Evolutionary conservation across 179 eudicot genomes (phyloP).

Genomic region (Silene noctiflora): DNA sequence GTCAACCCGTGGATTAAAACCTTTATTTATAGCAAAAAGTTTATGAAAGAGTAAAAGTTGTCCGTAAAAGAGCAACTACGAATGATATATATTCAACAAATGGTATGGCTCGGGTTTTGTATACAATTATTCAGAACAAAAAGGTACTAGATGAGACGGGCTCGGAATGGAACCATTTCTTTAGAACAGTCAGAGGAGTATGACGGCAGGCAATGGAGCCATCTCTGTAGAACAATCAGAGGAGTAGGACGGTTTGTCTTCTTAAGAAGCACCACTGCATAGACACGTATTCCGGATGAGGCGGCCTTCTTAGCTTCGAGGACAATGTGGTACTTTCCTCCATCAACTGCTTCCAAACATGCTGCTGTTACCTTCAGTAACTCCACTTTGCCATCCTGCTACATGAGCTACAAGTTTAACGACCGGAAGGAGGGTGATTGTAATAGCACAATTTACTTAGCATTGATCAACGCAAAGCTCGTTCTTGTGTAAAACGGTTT

Average conservation of each 20-base stretch:
- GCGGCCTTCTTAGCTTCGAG: background rate
- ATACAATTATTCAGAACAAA: too few relatives aligned
- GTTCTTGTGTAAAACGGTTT: background rate
- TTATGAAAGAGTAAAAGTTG: too few relatives aligned
- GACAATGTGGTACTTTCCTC: constrained; percentile 33
- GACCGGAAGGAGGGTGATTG: too few relatives aligned
- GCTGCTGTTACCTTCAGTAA: constrained; percentile 19
- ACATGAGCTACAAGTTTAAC: background rate
- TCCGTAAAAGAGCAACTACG: too few relatives aligned
- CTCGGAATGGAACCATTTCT: constrained; percentile 13
- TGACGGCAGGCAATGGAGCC: constrained; percentile 1
- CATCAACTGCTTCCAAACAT: constrained; percentile 28
- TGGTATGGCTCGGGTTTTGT: too few relatives aligned
- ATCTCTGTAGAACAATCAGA: constrained; percentile 24
- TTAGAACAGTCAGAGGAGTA: constrained; percentile 22
- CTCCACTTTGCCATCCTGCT: constrained; percentile 9
- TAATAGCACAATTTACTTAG: too few relatives aligned
- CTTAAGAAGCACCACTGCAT: constrained; percentile 23
- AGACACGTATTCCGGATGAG: constrained; percentile 5
- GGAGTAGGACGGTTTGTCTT: constrained; percentile 9
- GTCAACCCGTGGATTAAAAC: too few relatives aligned
- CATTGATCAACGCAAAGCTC: background rate
- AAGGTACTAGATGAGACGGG: too few relatives aligned
- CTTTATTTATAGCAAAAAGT: too few relatives aligned
- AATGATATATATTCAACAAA: too few relatives aligned